phyloP scores from a whole-genome alignment of 2,329 filamentous ascomycete species.

The Dactylellina haptotyla region DNA sequence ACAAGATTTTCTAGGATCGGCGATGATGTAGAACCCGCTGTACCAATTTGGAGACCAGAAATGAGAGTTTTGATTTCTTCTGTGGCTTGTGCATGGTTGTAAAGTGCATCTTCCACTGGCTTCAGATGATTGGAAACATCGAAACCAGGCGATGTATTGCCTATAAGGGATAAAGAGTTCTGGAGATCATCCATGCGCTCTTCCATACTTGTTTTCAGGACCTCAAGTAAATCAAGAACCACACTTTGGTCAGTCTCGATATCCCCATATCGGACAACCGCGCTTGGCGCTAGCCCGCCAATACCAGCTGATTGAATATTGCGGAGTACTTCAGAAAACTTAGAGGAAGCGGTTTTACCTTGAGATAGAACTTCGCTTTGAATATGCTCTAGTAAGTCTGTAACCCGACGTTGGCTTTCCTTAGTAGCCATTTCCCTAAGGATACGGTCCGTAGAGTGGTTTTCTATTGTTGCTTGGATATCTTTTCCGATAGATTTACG shows the following conservation, averaged over 20 bases:
- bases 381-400: constrained; percentile 72
- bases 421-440: constrained; percentile 95
- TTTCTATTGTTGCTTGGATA: constrained; percentile 58
- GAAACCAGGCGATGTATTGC: constrained; percentile 6
- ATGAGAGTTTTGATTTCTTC: constrained; percentile 44
- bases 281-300: constrained; percentile 20
- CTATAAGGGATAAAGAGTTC: constrained; percentile 45
- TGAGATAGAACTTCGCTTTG: constrained; percentile 64
- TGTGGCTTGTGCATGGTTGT: constrained; percentile 23
- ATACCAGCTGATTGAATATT: constrained; percentile 50
- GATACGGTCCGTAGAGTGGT: constrained; percentile 75
- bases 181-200: constrained; percentile 52
- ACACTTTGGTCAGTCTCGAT: constrained; percentile 32
- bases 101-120: constrained; percentile 37
- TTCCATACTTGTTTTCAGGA: constrained; percentile 48
- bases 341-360: constrained; percentile 40
- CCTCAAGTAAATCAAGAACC: constrained; percentile 41
- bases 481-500: constrained; percentile 50
- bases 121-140: constrained; percentile 21
- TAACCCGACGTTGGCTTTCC: constrained; percentile 83
- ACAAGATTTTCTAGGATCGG: constrained; percentile 15
- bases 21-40: not conserved
- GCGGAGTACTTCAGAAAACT: constrained; percentile 42
- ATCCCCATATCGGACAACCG: constrained; percentile 23
- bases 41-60: constrained; percentile 16